Evolutionary conservation across 129 eudicot genomes (phyloP).

Genomic region (Smallanthus sonchifolius): DNA sequence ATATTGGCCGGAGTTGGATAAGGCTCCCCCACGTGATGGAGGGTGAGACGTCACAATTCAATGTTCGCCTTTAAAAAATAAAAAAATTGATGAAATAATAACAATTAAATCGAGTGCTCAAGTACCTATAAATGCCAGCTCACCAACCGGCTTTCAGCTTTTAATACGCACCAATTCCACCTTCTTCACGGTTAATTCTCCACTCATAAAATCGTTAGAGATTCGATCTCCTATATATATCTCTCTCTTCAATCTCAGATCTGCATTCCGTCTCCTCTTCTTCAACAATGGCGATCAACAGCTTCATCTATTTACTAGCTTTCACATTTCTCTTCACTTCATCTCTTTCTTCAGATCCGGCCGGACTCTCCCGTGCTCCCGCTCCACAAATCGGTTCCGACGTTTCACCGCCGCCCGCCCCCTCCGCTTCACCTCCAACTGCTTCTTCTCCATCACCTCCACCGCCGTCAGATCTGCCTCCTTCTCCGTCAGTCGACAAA

Average conservation of each 20-base stretch:
- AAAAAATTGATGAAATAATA: background rate
- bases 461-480: slow-evolving; percentile 25
- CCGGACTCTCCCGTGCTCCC: slow-evolving; percentile 28
- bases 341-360: slow-evolving; percentile 26
- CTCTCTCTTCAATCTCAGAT: background rate
- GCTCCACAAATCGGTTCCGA: slow-evolving; percentile 29
- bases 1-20: no score
- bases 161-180: slow-evolving; percentile 13
- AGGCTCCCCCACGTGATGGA: no score
- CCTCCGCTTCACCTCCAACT: slow-evolving; percentile 25
- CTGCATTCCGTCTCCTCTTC: background rate
- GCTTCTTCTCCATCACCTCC: slow-evolving; percentile 41
- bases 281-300: slow-evolving; percentile 18
- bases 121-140: slow-evolving; percentile 17
- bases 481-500: background rate
- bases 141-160: slow-evolving; percentile 13
- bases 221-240: background rate
- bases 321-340: slow-evolving; percentile 24
- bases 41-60: no score
- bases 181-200: slow-evolving; percentile 4
- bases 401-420: slow-evolving; percentile 20
- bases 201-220: background rate
- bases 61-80: no score
- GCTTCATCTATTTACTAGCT: background rate
- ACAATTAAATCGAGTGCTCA: background rate